A percentile compares a stretch with the other conserved stretches of the same genome.
These are phyloP conservation scores for Cercospora nicotianae DNA, from an alignment of 2,329 filamentous ascomycete species.

Conservation along the genomic window DNA sequence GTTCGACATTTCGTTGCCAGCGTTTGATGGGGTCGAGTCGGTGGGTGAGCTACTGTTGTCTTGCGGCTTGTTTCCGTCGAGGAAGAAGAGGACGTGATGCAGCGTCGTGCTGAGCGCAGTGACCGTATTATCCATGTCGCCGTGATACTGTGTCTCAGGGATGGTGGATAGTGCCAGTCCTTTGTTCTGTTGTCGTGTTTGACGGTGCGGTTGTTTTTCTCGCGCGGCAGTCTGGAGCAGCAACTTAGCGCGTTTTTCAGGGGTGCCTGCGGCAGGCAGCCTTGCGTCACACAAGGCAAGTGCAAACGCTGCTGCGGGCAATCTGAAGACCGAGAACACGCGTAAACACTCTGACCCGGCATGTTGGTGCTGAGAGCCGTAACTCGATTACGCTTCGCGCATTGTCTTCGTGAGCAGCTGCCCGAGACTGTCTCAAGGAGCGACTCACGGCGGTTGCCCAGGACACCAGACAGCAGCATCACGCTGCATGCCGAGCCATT, in stretches of 20 bases:
- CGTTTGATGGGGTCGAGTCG: not conserved
- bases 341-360: not conserved
- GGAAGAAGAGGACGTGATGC: conserved; percentile 29
- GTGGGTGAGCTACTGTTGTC: not conserved
- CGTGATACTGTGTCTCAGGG: not conserved
- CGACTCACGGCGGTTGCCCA: not conserved
- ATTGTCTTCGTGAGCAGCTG: not conserved
- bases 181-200: not conserved
- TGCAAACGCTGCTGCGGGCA: conserved; percentile 1
- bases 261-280: not conserved
- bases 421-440: not conserved
- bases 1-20: not conserved
- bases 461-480: not conserved
- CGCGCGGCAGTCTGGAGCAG: not conserved
- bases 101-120: conserved; percentile 10
- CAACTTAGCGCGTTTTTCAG: conserved; percentile 1
- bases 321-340: not conserved
- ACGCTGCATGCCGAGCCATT: not conserved
- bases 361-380: not conserved
- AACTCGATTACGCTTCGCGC: not conserved
- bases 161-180: not conserved
- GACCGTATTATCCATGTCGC: not conserved
- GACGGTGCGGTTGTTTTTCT: not conserved
- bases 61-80: conserved; percentile 7
- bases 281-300: conserved; percentile 9